Evolutionary conservation across 2,329 filamentous ascomycete genomes (phyloP).

Genomic region (Cladosporium sp.): DNA sequence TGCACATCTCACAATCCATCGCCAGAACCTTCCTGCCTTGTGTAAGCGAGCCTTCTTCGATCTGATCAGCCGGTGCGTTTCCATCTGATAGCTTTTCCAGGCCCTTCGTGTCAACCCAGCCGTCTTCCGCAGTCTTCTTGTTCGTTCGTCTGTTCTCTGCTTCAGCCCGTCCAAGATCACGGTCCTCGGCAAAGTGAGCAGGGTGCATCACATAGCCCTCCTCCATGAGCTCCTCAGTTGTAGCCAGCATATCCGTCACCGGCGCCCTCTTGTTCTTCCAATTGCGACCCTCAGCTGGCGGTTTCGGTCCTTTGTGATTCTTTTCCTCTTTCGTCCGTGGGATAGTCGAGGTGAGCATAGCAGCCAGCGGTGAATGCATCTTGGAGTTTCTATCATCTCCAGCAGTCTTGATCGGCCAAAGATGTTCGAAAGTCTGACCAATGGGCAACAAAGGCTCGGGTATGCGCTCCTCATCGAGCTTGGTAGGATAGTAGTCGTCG

Average conservation of each 20-base stretch:
- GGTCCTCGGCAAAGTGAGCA: slow-evolving; percentile 62
- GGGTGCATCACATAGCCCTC: slow-evolving; percentile 87
- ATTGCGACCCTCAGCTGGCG: slow-evolving; percentile 61
- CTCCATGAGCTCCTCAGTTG: slow-evolving; percentile 71
- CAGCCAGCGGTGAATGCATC: slow-evolving; percentile 82
- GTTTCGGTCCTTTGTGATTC: slow-evolving; percentile 59
- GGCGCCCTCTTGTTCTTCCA: slow-evolving; percentile 75
- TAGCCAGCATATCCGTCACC: slow-evolving; percentile 77
- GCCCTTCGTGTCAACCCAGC: slow-evolving; percentile 76
- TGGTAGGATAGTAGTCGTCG: slow-evolving; percentile 52
- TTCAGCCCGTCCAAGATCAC: slow-evolving; percentile 58
- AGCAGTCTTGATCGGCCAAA: slow-evolving; percentile 87
- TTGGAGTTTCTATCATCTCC: slow-evolving; percentile 79
- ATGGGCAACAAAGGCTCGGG: slow-evolving; percentile 58
- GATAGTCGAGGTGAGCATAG: slow-evolving; percentile 75
- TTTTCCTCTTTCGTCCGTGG: slow-evolving; percentile 69
- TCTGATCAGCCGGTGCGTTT: slow-evolving; percentile 64
- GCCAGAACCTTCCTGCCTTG: slow-evolving; percentile 76
- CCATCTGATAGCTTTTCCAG: slow-evolving; percentile 68
- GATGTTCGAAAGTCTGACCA: slow-evolving; percentile 77
- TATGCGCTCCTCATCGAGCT: slow-evolving; percentile 43
- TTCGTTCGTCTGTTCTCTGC: slow-evolving; percentile 49
- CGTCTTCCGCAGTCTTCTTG: slow-evolving; percentile 55
- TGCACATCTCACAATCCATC: slow-evolving; percentile 97
- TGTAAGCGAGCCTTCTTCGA: slow-evolving; percentile 79